These are phyloP conservation scores for Penicillium bovifimosum DNA, from an alignment of 495 filamentous ascomycete genomes.

Conservation along the genomic window DNA sequence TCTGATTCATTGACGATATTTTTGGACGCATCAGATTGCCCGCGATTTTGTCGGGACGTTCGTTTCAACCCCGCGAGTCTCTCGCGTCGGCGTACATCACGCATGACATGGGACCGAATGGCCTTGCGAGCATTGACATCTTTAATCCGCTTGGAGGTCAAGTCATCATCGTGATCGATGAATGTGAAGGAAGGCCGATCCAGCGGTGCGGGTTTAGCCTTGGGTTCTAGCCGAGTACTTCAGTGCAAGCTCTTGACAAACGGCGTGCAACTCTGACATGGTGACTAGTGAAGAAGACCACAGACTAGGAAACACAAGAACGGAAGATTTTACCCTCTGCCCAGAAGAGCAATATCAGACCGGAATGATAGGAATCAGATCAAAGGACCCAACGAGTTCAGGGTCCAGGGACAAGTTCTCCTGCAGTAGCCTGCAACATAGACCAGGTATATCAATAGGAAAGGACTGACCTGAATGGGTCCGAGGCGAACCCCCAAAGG, in stretches of 20 bases:
- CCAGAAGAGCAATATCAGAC: background rate
- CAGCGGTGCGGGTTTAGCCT: slow-evolving; percentile 13
- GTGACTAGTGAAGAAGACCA: background rate
- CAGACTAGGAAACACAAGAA: background rate
- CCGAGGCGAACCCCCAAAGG: slow-evolving; percentile 12
- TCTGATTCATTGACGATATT: background rate
- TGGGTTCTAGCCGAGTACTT: slow-evolving; percentile 11
- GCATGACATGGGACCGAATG: slow-evolving; percentile 39
- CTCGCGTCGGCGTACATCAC: slow-evolving; percentile 35
- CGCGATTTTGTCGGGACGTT: slow-evolving; percentile 22
- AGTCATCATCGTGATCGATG: slow-evolving; percentile 36
- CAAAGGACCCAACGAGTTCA: background rate
- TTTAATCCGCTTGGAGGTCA: slow-evolving; percentile 35
- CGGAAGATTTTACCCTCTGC: background rate
- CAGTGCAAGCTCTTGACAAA: slow-evolving; percentile 4
- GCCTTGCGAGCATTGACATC: slow-evolving; percentile 34
- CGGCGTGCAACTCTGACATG: background rate
- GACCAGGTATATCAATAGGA: background rate
- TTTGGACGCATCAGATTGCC: slow-evolving; percentile 2
- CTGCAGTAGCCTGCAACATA: background rate
- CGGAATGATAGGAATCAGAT: background rate
- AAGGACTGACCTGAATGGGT: slow-evolving; percentile 28
- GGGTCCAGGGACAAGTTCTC: background rate
- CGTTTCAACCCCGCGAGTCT: slow-evolving; percentile 31
- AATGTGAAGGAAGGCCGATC: slow-evolving; percentile 34